phyloP scores from a whole-genome alignment of 805 yeast species.

The Pichia nakasei region DNA sequence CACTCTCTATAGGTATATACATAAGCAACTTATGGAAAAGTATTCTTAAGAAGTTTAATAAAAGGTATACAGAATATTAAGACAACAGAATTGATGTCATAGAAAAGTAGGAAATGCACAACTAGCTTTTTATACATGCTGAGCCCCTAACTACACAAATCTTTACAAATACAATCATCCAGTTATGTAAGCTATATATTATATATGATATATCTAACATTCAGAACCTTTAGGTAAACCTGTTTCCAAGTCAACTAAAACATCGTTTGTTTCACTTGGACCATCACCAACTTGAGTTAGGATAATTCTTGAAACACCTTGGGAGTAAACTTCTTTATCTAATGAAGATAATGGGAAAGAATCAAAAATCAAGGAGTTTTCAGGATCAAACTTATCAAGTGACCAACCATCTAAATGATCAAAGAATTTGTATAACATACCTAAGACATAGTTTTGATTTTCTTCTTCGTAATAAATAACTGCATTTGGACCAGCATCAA shows the following conservation, averaged over 20 bases:
- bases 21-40: too few species aligned
- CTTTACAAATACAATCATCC: not conserved
- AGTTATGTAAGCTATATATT: too few species aligned
- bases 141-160: not conserved
- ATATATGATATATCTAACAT: too few species aligned
- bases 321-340: constrained; percentile 27
- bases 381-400: constrained; percentile 22
- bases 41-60: too few species aligned
- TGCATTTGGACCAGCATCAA: constrained; percentile 99
- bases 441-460: constrained; percentile 66
- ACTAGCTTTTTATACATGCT: not conserved
- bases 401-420: constrained; percentile 60
- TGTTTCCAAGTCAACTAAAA: constrained; percentile 44
- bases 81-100: not conserved
- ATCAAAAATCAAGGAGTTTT: constrained; percentile 12
- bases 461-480: constrained; percentile 80
- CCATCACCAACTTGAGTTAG: constrained; percentile 84
- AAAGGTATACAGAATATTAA: too few species aligned
- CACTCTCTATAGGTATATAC: too few species aligned
- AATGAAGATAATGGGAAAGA: constrained; percentile 18
- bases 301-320: constrained; percentile 76
- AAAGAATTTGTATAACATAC: constrained; percentile 57
- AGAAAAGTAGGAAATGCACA: not conserved
- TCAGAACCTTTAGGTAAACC: constrained; percentile 68
- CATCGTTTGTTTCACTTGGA: constrained; percentile 53